Percentiles rank a stretch among this genome's conserved stretches.
phyloP scores from a whole-genome alignment of 73 alveolate species.

The Uronychia binucleata region DNA sequence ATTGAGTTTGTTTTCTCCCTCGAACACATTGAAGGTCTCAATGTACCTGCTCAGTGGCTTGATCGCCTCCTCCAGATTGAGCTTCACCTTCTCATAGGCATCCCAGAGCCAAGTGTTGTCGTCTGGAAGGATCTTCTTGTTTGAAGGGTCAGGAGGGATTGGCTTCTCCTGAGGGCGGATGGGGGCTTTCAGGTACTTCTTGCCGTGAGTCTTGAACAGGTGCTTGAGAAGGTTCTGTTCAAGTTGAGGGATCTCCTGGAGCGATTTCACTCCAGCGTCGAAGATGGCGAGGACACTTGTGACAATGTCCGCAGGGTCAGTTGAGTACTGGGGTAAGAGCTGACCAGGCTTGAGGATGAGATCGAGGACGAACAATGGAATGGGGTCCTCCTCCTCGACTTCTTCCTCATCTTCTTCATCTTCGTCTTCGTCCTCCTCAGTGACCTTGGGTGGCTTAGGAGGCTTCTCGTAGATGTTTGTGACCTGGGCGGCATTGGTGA shows the following conservation, averaged over 20 bases:
- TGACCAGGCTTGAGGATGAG: conserved; percentile 70
- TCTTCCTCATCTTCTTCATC: conserved; percentile 16
- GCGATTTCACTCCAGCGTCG: conserved; percentile 93
- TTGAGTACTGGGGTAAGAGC: conserved; percentile 70
- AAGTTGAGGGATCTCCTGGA: conserved; percentile 92
- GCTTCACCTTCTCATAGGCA: conserved; percentile 75
- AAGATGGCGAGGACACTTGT: conserved; percentile 85
- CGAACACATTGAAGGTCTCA: conserved; percentile 84
- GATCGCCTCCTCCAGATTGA: conserved; percentile 84
- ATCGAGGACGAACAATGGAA: conserved; percentile 81
- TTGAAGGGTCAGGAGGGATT: conserved; percentile 74
- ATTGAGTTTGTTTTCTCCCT: conserved; percentile 84
- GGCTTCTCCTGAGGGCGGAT: conserved; percentile 92
- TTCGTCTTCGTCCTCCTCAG: conserved; percentile 10
- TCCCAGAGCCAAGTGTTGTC: conserved; percentile 99
- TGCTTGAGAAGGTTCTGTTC: conserved; percentile 94
- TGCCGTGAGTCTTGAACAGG: conserved; percentile 92
- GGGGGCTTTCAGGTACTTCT: conserved; percentile 90
- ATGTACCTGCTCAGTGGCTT: conserved; percentile 93
- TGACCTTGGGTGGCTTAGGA: conserved; percentile 48
- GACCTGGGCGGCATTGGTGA: conserved; percentile 84
- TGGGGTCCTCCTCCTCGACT: conserved; percentile 54
- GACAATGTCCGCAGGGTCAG: conserved; percentile 91
- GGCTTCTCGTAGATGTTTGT: conserved; percentile 57
- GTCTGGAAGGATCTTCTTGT: conserved; percentile 88